Conservation (phyloP, 2,329 filamentous ascomycete genomes). For the Seiridium cupressi region DNA sequence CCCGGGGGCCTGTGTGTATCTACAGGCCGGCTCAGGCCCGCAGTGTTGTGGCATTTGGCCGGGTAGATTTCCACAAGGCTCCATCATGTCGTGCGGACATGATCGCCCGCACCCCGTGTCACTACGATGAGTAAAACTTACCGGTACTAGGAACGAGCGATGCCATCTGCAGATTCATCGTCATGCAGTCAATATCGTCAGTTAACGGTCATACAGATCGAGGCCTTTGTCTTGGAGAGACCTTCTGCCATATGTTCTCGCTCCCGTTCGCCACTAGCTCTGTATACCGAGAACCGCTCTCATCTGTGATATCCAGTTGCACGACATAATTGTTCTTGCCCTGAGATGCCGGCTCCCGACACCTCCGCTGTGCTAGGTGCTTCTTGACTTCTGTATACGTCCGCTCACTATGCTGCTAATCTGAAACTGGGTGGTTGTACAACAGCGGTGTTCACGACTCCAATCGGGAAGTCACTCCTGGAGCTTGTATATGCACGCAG, state of each 20-base stretch:
- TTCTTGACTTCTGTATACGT: no score
- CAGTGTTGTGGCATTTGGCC: no score
- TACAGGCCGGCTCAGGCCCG: no score
- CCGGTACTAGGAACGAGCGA: neutral
- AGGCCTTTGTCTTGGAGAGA: neutral
- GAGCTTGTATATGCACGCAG: neutral
- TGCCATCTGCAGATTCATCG: neutral
- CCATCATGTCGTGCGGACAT: no score
- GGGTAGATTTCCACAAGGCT: no score
- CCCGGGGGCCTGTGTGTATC: no score
- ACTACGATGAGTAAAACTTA: neutral
- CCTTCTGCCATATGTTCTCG: neutral
- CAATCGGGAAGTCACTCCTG: neutral
- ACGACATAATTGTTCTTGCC: no score
- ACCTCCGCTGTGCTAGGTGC: no score
- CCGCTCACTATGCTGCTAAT: neutral
- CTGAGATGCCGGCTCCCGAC: no score
- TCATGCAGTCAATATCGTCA: neutral
- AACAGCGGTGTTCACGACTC: neutral
- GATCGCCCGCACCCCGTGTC: neutral
- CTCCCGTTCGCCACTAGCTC: neutral
- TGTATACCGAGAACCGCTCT: no score
- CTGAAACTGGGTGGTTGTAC: neutral
- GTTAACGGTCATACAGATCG: neutral
- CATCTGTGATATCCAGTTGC: no score